Evolutionary conservation across 176 grass and related monocot species (phyloP).

Genomic region (Hsuehochloa calcarea): DNA sequence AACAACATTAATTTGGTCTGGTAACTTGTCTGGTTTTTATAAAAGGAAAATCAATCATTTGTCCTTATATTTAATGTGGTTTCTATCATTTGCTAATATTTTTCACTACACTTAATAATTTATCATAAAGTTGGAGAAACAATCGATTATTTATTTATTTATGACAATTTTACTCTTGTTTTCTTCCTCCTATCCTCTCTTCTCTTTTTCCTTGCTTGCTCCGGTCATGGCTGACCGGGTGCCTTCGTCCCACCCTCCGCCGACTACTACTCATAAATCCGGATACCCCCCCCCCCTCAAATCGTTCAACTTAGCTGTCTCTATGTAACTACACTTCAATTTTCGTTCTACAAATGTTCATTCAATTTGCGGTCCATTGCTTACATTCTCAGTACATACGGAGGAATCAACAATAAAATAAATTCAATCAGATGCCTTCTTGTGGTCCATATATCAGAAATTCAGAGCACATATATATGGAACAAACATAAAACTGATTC

Average conservation of each 20-base stretch:
- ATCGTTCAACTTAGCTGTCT: not conserved
- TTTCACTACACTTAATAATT: too few relatives aligned
- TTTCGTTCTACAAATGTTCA: not conserved
- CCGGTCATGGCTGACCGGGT: too few relatives aligned
- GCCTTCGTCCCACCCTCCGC: too few relatives aligned
- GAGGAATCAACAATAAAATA: not conserved
- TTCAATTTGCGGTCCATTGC: not conserved
- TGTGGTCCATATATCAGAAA: not conserved
- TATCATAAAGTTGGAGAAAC: too few relatives aligned
- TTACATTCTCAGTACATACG: not conserved
- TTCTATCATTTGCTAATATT: too few relatives aligned
- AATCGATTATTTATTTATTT: too few relatives aligned
- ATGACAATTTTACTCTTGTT: too few relatives aligned
- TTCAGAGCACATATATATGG: too few relatives aligned
- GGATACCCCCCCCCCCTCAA: not conserved
- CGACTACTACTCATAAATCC: not conserved
- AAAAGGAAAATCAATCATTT: too few relatives aligned
- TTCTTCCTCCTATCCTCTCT: too few relatives aligned
- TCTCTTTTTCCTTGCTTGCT: too few relatives aligned
- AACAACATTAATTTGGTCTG: not conserved
- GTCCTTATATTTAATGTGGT: too few relatives aligned
- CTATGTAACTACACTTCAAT: not conserved
- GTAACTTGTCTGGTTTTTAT: not conserved
- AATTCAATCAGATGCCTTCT: not conserved
- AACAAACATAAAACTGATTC: not conserved